Percentiles rank a stretch among this genome's conserved stretches.
Conservation (phyloP, 2,329 filamentous ascomycete species). For the Colletotrichum liriopes region DNA sequence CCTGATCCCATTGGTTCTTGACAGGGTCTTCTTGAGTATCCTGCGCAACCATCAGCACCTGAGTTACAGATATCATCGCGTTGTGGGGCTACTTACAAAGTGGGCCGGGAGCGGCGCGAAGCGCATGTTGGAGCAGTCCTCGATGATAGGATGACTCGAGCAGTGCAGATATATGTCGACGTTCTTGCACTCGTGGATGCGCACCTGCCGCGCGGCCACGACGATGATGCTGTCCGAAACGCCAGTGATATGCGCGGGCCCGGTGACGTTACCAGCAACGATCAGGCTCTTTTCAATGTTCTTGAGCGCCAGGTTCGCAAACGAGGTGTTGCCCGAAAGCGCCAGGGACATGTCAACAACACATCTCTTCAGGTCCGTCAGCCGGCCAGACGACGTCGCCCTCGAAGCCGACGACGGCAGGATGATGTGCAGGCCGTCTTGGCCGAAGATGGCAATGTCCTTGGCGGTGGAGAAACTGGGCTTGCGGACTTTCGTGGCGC, state of each 20-base stretch:
- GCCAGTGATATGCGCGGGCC: slow-evolving; percentile 86
- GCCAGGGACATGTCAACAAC: slow-evolving; percentile 86
- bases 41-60: slow-evolving; percentile 44
- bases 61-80: no score
- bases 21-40: slow-evolving; percentile 49
- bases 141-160: slow-evolving; percentile 90
- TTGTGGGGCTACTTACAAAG: slow-evolving; percentile 73
- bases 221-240: slow-evolving; percentile 82
- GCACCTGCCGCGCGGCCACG: slow-evolving; percentile 86
- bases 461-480: slow-evolving; percentile 75
- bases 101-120: slow-evolving; percentile 82
- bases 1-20: slow-evolving; percentile 86
- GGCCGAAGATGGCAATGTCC: slow-evolving; percentile 76
- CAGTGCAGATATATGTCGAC: slow-evolving; percentile 89
- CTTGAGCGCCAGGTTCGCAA: slow-evolving; percentile 79
- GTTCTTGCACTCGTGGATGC: slow-evolving; percentile 89
- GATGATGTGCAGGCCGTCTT: slow-evolving; percentile 81
- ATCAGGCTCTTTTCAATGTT: slow-evolving; percentile 80
- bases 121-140: slow-evolving; percentile 84
- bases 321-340: slow-evolving; percentile 70
- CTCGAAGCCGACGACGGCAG: slow-evolving; percentile 79
- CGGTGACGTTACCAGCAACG: slow-evolving; percentile 83
- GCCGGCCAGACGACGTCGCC: slow-evolving; percentile 80
- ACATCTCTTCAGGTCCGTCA: slow-evolving; percentile 79
- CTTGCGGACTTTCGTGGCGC: slow-evolving; percentile 64